phyloP scores from a whole-genome alignment of 306 rosid species.

The Abrus pulchellus region DNA sequence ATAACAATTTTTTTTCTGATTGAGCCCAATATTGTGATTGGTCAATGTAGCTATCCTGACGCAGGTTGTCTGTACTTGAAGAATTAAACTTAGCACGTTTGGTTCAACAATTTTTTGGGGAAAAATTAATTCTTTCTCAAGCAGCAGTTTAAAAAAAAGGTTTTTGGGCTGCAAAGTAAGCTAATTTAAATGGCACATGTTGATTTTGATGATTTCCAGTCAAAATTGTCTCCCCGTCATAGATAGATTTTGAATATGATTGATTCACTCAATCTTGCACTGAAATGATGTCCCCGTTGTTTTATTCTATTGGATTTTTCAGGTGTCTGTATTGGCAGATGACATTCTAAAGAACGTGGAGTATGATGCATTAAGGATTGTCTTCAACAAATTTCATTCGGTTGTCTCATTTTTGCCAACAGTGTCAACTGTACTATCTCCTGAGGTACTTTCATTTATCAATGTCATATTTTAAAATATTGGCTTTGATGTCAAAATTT shows the following conservation, averaged over 20 bases:
- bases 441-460: slow-evolving; percentile 70
- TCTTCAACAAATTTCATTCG: slow-evolving; percentile 90
- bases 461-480: neutral
- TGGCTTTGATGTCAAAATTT: neutral
- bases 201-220: slow-evolving; percentile 32
- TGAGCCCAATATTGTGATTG: slow-evolving; percentile 15
- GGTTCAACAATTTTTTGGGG: neutral
- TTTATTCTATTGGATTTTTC: slow-evolving; percentile 47
- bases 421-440: slow-evolving; percentile 78
- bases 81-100: slow-evolving; percentile 21
- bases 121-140: neutral
- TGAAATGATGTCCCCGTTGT: slow-evolving; percentile 23
- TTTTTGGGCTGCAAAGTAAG: neutral
- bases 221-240: neutral
- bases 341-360: slow-evolving; percentile 95
- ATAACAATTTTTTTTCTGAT: neutral
- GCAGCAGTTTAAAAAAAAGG: neutral
- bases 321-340: slow-evolving; percentile 95
- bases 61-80: neutral
- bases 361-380: slow-evolving; percentile 83
- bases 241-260: slow-evolving; percentile 25
- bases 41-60: slow-evolving; percentile 7
- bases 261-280: neutral
- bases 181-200: neutral
- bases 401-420: slow-evolving; percentile 86